phyloP scores from a whole-genome alignment of 2,329 filamentous ascomycete genomes.

The Penicillium sp. region DNA sequence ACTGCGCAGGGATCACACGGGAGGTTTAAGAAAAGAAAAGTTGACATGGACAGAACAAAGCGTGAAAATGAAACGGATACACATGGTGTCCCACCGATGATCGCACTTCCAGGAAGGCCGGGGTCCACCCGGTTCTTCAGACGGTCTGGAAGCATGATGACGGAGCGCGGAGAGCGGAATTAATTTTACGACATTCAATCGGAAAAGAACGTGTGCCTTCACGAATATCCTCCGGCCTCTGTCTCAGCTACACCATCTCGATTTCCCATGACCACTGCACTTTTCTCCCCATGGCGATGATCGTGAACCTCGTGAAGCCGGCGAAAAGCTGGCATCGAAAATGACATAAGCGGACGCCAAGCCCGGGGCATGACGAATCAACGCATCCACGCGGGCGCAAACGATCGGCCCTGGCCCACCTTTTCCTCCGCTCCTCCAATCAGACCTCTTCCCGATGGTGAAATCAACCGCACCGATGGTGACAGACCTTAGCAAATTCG shows the following conservation, averaged over 20 bases:
- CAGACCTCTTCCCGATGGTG: conserved; percentile 26
- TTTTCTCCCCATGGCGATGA: background rate
- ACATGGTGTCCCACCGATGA: conserved; percentile 24
- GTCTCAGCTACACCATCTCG: background rate
- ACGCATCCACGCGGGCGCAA: conserved; percentile 5
- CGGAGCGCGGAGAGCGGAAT: conserved; percentile 23
- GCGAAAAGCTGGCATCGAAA: background rate
- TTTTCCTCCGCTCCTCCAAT: conserved; percentile 23
- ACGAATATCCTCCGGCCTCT: background rate
- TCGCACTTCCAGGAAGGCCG: conserved; percentile 16
- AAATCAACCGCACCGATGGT: conserved; percentile 34
- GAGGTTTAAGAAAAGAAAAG: background rate
- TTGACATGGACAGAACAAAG: background rate
- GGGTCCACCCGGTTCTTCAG: conserved; percentile 15
- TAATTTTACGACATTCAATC: background rate
- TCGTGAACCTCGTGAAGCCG: background rate
- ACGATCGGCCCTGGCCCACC: conserved; percentile 12
- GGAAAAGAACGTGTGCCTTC: no score
- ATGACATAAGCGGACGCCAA: conserved; percentile 7
- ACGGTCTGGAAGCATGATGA: conserved; percentile 31
- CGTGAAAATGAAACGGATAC: conserved; percentile 5
- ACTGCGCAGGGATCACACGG: background rate
- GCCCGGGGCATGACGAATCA: conserved; percentile 16
- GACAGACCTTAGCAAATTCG: conserved; percentile 16
- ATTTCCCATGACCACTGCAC: background rate